A percentile compares a stretch with the other conserved stretches of the same genome.
phyloP scores from a whole-genome alignment of 768 basidiomycete species.

The Strobilomyces echinocephalus region DNA sequence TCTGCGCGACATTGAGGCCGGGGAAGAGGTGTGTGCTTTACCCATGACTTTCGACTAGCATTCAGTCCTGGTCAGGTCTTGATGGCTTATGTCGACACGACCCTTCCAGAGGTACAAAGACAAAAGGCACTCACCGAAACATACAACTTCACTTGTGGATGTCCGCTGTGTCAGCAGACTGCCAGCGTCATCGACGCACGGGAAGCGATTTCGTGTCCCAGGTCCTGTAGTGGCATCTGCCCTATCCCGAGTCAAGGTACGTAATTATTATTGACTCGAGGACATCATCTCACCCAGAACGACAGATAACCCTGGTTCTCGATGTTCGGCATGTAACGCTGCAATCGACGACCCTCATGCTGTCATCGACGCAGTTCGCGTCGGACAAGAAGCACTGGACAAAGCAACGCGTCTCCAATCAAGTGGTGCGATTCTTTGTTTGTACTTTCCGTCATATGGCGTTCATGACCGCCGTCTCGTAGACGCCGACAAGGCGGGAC shows the following conservation, averaged over 20 bases:
- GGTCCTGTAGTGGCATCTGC: slow-evolving; percentile 61
- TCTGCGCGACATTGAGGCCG: slow-evolving; percentile 54
- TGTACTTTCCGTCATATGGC: neutral
- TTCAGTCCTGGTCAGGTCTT: slow-evolving; percentile 48
- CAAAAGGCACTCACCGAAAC: slow-evolving; percentile 58
- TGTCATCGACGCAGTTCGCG: slow-evolving; percentile 56
- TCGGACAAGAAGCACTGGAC: slow-evolving; percentile 71
- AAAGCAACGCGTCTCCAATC: slow-evolving; percentile 65
- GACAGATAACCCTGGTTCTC: slow-evolving; percentile 44
- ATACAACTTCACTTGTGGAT: slow-evolving; percentile 76
- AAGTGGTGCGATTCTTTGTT: slow-evolving; percentile 38
- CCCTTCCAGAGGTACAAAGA: slow-evolving; percentile 54
- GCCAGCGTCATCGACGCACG: slow-evolving; percentile 50
- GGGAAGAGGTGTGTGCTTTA: slow-evolving; percentile 58
- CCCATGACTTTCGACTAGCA: neutral
- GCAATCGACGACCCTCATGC: slow-evolving; percentile 45
- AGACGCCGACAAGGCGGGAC: slow-evolving; percentile 58
- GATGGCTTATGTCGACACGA: slow-evolving; percentile 83
- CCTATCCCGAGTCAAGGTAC: slow-evolving; percentile 58
- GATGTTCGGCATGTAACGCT: slow-evolving; percentile 54
- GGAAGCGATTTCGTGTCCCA: slow-evolving; percentile 65
- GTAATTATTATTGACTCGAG: neutral
- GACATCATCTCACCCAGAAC: neutral
- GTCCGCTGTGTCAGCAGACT: slow-evolving; percentile 47
- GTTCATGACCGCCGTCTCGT: neutral